Conservation (phyloP, 306 rosid species). For the Ammopiptanthus mongolicus region DNA sequence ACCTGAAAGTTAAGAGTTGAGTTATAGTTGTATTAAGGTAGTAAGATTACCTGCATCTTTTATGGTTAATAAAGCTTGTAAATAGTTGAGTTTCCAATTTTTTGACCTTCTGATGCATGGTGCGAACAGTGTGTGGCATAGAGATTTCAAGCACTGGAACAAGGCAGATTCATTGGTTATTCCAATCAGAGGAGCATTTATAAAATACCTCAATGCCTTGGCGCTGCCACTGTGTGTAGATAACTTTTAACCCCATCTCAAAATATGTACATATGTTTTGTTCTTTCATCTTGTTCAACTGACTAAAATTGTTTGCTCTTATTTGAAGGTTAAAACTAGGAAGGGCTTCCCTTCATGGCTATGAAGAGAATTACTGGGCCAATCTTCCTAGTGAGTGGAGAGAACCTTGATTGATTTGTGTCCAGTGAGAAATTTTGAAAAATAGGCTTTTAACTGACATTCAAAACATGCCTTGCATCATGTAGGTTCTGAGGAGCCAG, state of each 20-base stretch:
- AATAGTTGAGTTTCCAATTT: not conserved
- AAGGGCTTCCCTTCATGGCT: slow-evolving; percentile 29
- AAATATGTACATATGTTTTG: not conserved
- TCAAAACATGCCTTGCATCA: slow-evolving; percentile 18
- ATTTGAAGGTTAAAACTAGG: slow-evolving; percentile 42
- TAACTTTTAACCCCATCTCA: slow-evolving; percentile 3
- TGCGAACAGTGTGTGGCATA: slow-evolving; percentile 45
- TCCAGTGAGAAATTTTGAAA: slow-evolving; percentile 13
- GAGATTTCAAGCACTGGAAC: slow-evolving; percentile 30
- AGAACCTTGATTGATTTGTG: slow-evolving; percentile 20
- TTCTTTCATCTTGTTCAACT: slow-evolving; percentile 10
- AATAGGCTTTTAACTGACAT: not conserved
- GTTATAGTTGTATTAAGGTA: not conserved
- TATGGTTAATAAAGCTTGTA: not conserved
- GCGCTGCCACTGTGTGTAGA: slow-evolving; percentile 47
- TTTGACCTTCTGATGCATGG: slow-evolving; percentile 22
- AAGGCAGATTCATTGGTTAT: slow-evolving; percentile 22
- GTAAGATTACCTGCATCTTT: not conserved
- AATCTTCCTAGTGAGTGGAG: slow-evolving; percentile 51
- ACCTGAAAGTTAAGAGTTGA: not conserved
- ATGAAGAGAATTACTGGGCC: slow-evolving; percentile 22
- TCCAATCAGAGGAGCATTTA: slow-evolving; percentile 39
- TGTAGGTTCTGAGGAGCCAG: slow-evolving; percentile 42
- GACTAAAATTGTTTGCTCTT: slow-evolving; percentile 26
- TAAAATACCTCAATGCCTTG: slow-evolving; percentile 32